Percentiles rank a stretch among this genome's conserved stretches.
Conservation (phyloP, 345 rosid genomes). For the Alliaria petiolata region DNA sequence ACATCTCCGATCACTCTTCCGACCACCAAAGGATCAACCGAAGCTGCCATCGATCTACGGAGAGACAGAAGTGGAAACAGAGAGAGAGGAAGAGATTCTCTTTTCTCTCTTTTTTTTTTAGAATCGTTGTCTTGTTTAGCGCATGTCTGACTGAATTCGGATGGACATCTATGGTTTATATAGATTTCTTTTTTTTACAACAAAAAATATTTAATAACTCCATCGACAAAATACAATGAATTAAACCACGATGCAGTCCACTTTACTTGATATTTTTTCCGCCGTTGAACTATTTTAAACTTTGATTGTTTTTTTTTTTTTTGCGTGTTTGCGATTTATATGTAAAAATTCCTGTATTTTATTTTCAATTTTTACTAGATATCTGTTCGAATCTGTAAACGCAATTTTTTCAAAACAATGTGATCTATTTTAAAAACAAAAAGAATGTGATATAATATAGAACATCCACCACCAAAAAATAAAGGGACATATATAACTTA, state of each 20-base stretch:
- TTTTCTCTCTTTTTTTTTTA: background rate
- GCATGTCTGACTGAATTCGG: constrained; percentile 26
- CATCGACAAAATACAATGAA: constrained; percentile 26
- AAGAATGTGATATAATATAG: too few species aligned
- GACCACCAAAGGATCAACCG: constrained; percentile 78
- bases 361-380: background rate
- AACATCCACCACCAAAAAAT: too few species aligned
- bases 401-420: too few species aligned
- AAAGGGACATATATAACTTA: too few species aligned
- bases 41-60: constrained; percentile 48
- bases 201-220: background rate
- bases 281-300: background rate
- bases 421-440: too few species aligned
- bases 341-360: background rate
- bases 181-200: background rate
- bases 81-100: background rate
- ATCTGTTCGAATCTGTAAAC: too few species aligned
- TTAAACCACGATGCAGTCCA: background rate
- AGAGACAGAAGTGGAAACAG: background rate
- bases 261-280: background rate
- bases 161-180: constrained; percentile 19
- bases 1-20: constrained; percentile 90
- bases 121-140: constrained; percentile 20
- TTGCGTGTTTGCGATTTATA: background rate
- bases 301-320: background rate